phyloP scores from a whole-genome alignment of 2,329 filamentous ascomycete genomes.

The Curvularia hawaiiensis region DNA sequence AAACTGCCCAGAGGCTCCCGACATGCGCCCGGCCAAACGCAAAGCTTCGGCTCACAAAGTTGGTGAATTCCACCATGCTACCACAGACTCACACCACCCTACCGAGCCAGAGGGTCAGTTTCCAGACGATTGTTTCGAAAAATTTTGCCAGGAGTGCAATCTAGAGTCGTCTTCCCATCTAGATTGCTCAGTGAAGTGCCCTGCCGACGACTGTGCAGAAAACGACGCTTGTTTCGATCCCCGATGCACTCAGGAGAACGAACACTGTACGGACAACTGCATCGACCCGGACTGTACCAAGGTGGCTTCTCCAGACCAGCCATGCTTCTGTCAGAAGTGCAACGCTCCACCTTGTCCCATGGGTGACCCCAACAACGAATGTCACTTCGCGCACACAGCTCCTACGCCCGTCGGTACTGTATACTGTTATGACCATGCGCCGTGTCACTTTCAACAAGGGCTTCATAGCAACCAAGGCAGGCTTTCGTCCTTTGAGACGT shows the following conservation, averaged over 20 bases:
- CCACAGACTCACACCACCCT: conserved; percentile 18
- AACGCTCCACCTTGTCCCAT: conserved; percentile 39
- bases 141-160: conserved; percentile 45
- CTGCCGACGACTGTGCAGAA: conserved; percentile 36
- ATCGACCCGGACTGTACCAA: conserved; percentile 45
- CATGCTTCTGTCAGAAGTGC: conserved; percentile 46
- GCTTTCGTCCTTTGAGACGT: conserved; percentile 35
- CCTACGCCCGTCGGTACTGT: conserved; percentile 39
- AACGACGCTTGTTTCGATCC: conserved; percentile 47
- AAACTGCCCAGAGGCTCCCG: conserved; percentile 22
- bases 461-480: conserved; percentile 28
- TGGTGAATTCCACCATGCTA: conserved; percentile 36
- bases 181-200: conserved; percentile 29
- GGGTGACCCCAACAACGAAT: conserved; percentile 38
- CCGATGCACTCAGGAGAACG: conserved; percentile 36
- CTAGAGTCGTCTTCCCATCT: conserved; percentile 35
- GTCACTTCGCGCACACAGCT: conserved; percentile 41
- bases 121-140: conserved; percentile 41
- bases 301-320: conserved; percentile 33
- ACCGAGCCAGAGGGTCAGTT: conserved; percentile 38
- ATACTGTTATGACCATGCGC: conserved; percentile 42
- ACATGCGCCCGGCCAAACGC: conserved; percentile 40
- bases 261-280: conserved; percentile 40
- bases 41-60: conserved; percentile 40
- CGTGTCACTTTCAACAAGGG: conserved; percentile 43